Evolutionary conservation across 2,329 filamentous ascomycete genomes (phyloP), one percentile per base, ranked within the genome.

Genomic region (Hypoxylon rubiginosum): DNA sequence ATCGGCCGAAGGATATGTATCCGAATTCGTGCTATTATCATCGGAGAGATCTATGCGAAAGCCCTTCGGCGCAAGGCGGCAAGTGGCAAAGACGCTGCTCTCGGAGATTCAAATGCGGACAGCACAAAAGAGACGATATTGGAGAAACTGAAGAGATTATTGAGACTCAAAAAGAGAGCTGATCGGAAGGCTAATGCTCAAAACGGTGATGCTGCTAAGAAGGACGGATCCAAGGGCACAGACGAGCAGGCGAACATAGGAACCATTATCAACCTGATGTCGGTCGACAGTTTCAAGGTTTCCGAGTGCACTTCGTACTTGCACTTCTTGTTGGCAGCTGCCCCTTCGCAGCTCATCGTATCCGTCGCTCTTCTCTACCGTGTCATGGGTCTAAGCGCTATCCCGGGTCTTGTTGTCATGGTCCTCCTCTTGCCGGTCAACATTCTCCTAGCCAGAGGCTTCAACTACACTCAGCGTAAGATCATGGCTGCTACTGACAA

Each of bases 181-280:
- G 78, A 84, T 62, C 82, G 83, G 58, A 82, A 83, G 66, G 79
- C 83, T 60, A 76, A 77, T 36, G 75, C 77, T 15, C 71, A 80
- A 3, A 78, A 80, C n/a, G 68, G 62, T n/a, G 60, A 73, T 32
- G 74, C 75, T 21, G 75, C 73, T 48, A 77, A 75, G 51, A 71
- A 73, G 36, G 77, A 77, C 30, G 71, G 73, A n/a, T 56, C 74
- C 41, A 81, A 81, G 61, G 76, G 76, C 24, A 73, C 58, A 17
- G 90, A 93, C 67, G 87, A 91, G 62, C 93, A 97, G 81, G 95
- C 94, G 41, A 97, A 96, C 66, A 86, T 97, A 54, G 96, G 97
- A 68, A 97, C 96, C n/a, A 97, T 99, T 75, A 99, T 99, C 83
- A 99, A 98, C 79, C 84, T 99, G 71, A 99, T 99, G 96, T 97